phyloP scores from a whole-genome alignment of 352 stramenopile species.

The Peronospora farinosa region DNA sequence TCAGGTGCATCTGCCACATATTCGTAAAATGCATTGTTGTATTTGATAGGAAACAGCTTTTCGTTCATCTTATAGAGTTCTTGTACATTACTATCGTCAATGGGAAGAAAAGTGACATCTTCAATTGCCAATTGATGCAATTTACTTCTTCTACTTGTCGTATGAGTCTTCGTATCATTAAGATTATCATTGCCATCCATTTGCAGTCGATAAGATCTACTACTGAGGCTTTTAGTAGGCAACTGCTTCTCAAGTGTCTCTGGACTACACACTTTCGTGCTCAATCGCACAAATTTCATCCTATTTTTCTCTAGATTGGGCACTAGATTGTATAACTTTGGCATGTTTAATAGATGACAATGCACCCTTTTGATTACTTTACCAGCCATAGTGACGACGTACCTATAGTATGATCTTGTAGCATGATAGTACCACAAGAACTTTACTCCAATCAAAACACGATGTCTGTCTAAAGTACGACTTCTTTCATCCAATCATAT shows the following conservation, averaged over 20 bases:
- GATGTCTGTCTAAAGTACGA: conserved; percentile 6
- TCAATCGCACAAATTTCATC: conserved; percentile 57
- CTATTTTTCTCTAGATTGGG: conserved; percentile 31
- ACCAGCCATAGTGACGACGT: conserved; percentile 61
- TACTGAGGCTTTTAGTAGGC: no score
- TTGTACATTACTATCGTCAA: conserved; percentile 41
- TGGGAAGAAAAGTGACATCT: conserved; percentile 39
- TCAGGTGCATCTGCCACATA: conserved; percentile 49
- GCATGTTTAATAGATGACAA: conserved; percentile 46
- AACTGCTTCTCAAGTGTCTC: conserved; percentile 20
- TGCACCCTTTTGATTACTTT: conserved; percentile 55
- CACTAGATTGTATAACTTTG: conserved; percentile 60
- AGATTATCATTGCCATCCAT: no score
- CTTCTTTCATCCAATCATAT: conserved; percentile 18
- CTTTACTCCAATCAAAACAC: conserved; percentile 8
- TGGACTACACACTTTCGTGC: conserved; percentile 32
- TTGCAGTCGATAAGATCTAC: no score
- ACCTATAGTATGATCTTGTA: no score
- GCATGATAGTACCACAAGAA: conserved; percentile 17
- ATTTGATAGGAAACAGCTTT: conserved; percentile 88
- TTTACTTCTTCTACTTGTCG: background rate
- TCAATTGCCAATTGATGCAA: background rate
- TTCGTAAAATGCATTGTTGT: conserved; percentile 89
- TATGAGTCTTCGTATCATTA: no score
- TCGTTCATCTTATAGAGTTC: conserved; percentile 58